Base-by-base conservation (phyloP, 371 early-diverging fungal genomes). In the Mucor lusitanicus region DNA sequence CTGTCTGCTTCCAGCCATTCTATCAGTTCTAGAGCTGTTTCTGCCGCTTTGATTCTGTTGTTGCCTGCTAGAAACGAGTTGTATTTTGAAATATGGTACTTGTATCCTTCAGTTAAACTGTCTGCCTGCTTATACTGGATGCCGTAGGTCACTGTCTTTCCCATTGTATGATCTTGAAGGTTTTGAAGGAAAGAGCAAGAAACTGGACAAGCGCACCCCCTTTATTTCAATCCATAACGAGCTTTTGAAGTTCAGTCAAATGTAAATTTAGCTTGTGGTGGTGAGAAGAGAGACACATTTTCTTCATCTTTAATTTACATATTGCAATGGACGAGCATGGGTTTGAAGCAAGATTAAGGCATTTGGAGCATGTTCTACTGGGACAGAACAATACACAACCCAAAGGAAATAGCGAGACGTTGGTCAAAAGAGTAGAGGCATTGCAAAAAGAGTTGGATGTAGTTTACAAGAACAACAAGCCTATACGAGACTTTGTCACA, bases 401-500 rank as follows among this genome's bases (percentile, higher is more conserved):
- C 54, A 65, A 61, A 37, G 11, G 21, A 19, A 56, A 44, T 2
- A 53, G 65, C 13, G 64, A 64, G 2, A 57, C 66, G 0, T 21
- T 77, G 40, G 40, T 65, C 19, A 71, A 77, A 32, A 71, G 82
- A 25, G 54, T 79, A 3, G 64, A 70, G 12, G 44, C 28, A 0
- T 17, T 83, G 13, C 63, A 69, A 59, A 80, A 73, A 57, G 79
- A 77, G 57, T 48, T 83, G 1, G 57, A 79, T 9, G 58, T 55
- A 9, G 59, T 79, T 7, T 80, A 76, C 44, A 72, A 74, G 15
- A 66, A 73, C 50, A 77, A 80, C 63, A 88, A 83, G 39, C 42
- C 77, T 7, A 75, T 83, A n/a, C 76, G 83, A 27, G 83, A 83
- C 35, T 88, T 88, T 68, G 63, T 84, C 15, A 76, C 77, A 28